Base-by-base conservation (phyloP, 2,329 filamentous ascomycete species). In the Stachybotrys chlorohalonatus region DNA sequence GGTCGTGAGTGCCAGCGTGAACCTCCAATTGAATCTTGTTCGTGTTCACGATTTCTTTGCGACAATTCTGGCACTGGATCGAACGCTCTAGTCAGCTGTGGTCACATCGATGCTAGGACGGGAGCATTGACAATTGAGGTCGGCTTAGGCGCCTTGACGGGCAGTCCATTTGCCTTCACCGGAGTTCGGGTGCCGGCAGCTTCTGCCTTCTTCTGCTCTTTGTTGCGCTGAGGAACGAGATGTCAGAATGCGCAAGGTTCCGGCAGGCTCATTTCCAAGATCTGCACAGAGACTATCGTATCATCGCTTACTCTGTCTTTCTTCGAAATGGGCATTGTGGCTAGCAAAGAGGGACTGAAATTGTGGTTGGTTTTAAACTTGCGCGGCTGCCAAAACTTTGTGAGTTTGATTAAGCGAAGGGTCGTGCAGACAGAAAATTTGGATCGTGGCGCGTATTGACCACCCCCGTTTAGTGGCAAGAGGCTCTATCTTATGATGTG, bases 181-280 rank as follows among this genome's bases (percentile, higher is more conserved):
- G 77, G 71, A 39, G 74, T 70, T 52, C 78, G 74, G 53, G 79
- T 82, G 56, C 79, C 79, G 32, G 76, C 78, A 31, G 73, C 74
- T 5, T 82, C 79, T 47, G 75, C 79, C 59, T 75, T 77, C 63
- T 80, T 78, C 69, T 82, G 79, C 67, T 82, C 79, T 64, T 76
- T 76, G 60, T 73, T 69, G 60, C 78, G 70, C 73, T 80, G 46
- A 49, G 48, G 39, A 16, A 17, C 53, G 47, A 47, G 24, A 51
- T 48, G 36, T 48, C 53, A 52, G 52, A 47, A 31, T 49, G 11
- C 8, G 7, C 1, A 42, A 13, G 13, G 36, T 42, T 42, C 36
- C 36, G 36, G 6, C 36, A 13, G 36, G 36, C 24, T 24, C 24
- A 24, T 24, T 24, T 24, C 24, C 24, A 24, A 24, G 2, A 24